These are phyloP conservation scores for Apiospora malaysiana DNA, from an alignment of 2,329 filamentous ascomycete genomes.

Conservation along the genomic window DNA sequence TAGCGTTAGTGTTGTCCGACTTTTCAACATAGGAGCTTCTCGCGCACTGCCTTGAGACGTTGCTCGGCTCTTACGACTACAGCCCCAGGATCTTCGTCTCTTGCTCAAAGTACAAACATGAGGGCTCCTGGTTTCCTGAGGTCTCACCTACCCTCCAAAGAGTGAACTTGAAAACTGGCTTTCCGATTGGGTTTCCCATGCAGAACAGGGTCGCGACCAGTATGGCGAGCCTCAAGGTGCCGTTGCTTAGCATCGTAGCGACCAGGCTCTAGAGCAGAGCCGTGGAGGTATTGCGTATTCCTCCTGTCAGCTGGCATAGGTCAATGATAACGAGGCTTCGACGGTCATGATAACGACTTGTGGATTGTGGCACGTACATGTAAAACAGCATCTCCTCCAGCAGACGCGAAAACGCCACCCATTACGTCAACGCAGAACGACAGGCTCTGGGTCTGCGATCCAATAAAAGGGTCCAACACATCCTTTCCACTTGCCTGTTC, in stretches of 20 bases:
- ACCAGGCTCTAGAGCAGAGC: constrained; percentile 48
- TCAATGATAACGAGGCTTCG: constrained; percentile 58
- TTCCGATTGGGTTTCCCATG: too few relatives aligned
- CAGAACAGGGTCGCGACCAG: constrained; percentile 62
- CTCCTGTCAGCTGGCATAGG: constrained; percentile 22
- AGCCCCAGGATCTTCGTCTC: too few relatives aligned
- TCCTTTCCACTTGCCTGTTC: constrained; percentile 33
- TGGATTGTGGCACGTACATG: constrained; percentile 41
- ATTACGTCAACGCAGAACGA: constrained; percentile 30
- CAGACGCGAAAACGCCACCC: constrained; percentile 30
- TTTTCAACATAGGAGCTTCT: too few relatives aligned
- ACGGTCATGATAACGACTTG: too few relatives aligned
- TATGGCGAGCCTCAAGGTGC: constrained; percentile 59
- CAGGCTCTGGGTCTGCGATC: constrained; percentile 26
- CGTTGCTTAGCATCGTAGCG: constrained; percentile 55
- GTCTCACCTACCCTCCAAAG: too few relatives aligned
- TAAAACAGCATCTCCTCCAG: constrained; percentile 32
- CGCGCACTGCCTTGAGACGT: too few relatives aligned
- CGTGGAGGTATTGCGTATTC: background rate
- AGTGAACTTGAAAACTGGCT: too few relatives aligned
- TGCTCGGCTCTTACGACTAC: too few relatives aligned
- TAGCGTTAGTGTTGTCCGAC: too few relatives aligned
- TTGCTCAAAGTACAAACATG: too few relatives aligned
- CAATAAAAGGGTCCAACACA: constrained; percentile 35
- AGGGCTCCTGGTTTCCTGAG: too few relatives aligned